A percentile compares a stretch with the other conserved stretches of the same genome.
These are phyloP conservation scores for Coemansia sp. DNA, from an alignment of 192 early-diverging fungal genomes.

Conservation along the genomic window DNA sequence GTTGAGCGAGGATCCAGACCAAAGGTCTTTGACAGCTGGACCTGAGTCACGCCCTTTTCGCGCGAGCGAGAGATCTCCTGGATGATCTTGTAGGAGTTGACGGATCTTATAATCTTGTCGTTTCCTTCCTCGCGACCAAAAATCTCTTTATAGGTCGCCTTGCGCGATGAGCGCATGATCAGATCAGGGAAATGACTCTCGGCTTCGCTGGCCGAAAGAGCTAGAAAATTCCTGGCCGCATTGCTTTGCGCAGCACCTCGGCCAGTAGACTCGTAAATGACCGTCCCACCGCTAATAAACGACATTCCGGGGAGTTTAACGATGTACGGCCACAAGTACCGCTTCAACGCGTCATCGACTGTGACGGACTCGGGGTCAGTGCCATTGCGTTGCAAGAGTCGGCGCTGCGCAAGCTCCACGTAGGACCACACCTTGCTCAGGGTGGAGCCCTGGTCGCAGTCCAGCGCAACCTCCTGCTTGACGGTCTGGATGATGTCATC, in stretches of 20 bases:
- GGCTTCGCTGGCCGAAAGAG: constrained; percentile 2
- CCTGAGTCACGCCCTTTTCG: constrained; percentile 36
- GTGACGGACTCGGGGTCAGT: neutral
- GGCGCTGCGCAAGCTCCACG: constrained; percentile 29
- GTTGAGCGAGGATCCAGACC: constrained; percentile 30
- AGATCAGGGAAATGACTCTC: constrained; percentile 23
- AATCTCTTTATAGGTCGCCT: constrained; percentile 24
- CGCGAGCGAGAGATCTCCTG: constrained; percentile 30
- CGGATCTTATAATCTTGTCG: constrained; percentile 15
- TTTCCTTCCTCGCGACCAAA: constrained; percentile 40
- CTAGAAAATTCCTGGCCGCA: constrained; percentile 1
- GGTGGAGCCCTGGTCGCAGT: constrained; percentile 30
- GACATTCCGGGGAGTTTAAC: constrained; percentile 17
- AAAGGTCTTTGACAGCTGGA: constrained; percentile 15
- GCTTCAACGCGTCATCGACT: constrained; percentile 16
- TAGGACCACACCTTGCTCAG: constrained; percentile 38
- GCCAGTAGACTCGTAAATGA: constrained; percentile 13
- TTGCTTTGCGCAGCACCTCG: neutral
- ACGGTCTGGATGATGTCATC: constrained; percentile 35
- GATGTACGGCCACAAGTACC: constrained; percentile 41
- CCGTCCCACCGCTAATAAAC: constrained; percentile 12
- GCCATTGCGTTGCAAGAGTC: constrained; percentile 6
- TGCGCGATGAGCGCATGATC: constrained; percentile 18
- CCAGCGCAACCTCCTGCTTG: constrained; percentile 40
- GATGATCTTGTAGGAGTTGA: constrained; percentile 11